These are phyloP conservation scores for Chlorella sp. DNA, from an alignment of 139 green algal genomes.

Conservation along the genomic window DNA sequence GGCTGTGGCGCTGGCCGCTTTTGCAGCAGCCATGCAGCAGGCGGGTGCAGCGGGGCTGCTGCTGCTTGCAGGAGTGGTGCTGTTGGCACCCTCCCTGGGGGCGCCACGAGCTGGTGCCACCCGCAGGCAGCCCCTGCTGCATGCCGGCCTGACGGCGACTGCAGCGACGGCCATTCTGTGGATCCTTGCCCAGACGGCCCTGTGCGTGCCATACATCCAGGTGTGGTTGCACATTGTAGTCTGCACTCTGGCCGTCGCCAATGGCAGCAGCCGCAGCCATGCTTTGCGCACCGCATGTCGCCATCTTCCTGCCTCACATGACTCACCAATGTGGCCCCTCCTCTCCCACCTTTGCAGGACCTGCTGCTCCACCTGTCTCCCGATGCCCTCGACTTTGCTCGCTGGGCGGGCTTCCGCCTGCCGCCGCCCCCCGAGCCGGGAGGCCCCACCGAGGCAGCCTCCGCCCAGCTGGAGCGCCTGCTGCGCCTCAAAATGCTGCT, in stretches of 20 bases:
- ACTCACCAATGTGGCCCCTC: too few species aligned
- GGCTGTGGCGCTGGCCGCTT: constrained; percentile 39
- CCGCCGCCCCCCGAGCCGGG: not conserved
- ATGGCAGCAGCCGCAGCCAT: too few species aligned
- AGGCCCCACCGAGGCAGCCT: not conserved
- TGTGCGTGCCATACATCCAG: constrained; percentile 26
- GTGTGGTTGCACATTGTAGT: not conserved
- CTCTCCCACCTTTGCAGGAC: not conserved
- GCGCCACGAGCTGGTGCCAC: constrained; percentile 10
- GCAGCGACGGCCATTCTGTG: constrained; percentile 28
- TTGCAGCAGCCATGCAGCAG: constrained; percentile 51
- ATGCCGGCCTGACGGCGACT: not conserved
- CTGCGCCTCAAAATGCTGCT: constrained; percentile 51
- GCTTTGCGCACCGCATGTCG: too few species aligned
- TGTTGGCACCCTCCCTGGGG: constrained; percentile 36
- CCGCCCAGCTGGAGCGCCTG: constrained; percentile 24
- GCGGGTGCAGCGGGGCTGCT: constrained; percentile 49
- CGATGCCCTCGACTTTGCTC: not conserved
- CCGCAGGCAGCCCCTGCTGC: not conserved
- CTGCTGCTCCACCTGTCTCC: constrained; percentile 13
- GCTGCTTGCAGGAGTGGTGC: constrained; percentile 38
- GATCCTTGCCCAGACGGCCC: constrained; percentile 54
- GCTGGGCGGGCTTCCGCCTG: constrained; percentile 33
- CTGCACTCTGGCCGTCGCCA: too few species aligned
- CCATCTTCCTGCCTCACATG: too few species aligned